Percentiles rank a stretch among this genome's conserved stretches.
Evolutionary conservation across 2,329 filamentous ascomycete genomes (phyloP).

Genomic region (Fusarium sp.): DNA sequence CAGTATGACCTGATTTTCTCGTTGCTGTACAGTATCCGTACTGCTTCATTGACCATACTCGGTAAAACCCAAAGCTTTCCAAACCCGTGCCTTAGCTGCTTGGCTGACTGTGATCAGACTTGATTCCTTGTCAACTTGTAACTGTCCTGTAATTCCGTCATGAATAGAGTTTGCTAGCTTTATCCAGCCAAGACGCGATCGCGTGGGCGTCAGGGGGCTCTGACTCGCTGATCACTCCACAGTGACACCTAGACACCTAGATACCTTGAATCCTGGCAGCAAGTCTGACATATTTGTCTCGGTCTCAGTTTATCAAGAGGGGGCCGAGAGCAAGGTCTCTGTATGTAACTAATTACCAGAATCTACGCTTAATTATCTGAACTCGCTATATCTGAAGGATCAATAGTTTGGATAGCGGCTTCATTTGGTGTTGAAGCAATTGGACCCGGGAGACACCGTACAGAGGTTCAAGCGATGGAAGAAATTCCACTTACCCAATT

Average conservation of each 20-base stretch:
- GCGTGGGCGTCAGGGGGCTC: constrained; percentile 15
- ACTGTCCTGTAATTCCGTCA: not conserved
- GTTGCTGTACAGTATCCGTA: not conserved
- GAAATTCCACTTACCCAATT: constrained; percentile 9
- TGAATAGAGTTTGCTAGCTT: constrained; percentile 23
- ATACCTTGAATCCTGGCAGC: not conserved
- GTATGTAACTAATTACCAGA: not conserved
- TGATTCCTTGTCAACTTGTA: not conserved
- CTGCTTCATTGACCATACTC: not conserved
- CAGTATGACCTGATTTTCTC: not conserved
- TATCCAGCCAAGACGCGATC: constrained; percentile 15
- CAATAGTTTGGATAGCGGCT: not conserved
- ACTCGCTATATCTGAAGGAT: not conserved
- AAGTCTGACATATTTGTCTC: constrained; percentile 1
- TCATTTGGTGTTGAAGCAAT: not conserved
- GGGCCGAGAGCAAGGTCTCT: not conserved
- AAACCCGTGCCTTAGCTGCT: not conserved
- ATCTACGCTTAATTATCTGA: not conserved
- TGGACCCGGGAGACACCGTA: not conserved
- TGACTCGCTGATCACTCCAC: constrained; percentile 27
- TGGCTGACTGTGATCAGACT: not conserved
- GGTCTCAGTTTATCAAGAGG: not conserved
- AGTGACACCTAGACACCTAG: not conserved
- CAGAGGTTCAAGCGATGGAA: not conserved
- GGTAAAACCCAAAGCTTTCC: not conserved